Evolutionary conservation across 1,284 basidiomycete species (phyloP).

Genomic region (Taiwanofungus camphoratus): DNA sequence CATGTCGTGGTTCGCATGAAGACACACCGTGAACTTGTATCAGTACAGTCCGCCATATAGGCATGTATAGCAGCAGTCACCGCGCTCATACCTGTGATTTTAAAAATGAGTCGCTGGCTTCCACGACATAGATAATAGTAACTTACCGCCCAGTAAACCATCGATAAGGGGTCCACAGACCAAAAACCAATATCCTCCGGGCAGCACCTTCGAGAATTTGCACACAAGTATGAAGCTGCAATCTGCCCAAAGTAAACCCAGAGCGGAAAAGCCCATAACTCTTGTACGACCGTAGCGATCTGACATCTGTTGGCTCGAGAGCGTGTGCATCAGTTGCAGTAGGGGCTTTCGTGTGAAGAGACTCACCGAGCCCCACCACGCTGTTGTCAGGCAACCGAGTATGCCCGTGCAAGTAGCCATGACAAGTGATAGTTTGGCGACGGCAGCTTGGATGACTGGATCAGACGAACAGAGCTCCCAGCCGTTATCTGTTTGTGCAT

Average conservation of each 20-base stretch:
- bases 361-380: conserved; percentile 77
- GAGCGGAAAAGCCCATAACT: conserved; percentile 57
- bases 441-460: conserved; percentile 66
- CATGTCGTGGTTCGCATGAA: no score
- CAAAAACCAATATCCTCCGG: conserved; percentile 83
- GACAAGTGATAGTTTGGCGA: conserved; percentile 50
- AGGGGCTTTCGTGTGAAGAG: conserved; percentile 7
- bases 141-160: conserved; percentile 71
- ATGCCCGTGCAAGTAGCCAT: conserved; percentile 67
- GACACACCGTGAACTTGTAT: conserved; percentile 40
- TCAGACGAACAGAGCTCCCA: conserved; percentile 56
- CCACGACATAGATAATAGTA: not conserved
- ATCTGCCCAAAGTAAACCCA: conserved; percentile 65
- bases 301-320: conserved; percentile 46
- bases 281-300: conserved; percentile 74
- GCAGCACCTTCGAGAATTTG: conserved; percentile 51
- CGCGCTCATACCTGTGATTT: conserved; percentile 41
- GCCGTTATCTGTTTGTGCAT: conserved; percentile 8
- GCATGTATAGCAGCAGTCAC: conserved; percentile 52
- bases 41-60: conserved; percentile 58
- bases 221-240: conserved; percentile 63
- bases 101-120: not conserved
- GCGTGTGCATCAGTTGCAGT: conserved; percentile 1
- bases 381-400: conserved; percentile 69
- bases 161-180: conserved; percentile 69